phyloP scores from a whole-genome alignment of 495 filamentous ascomycete species.

The Lophium mytilinum region DNA sequence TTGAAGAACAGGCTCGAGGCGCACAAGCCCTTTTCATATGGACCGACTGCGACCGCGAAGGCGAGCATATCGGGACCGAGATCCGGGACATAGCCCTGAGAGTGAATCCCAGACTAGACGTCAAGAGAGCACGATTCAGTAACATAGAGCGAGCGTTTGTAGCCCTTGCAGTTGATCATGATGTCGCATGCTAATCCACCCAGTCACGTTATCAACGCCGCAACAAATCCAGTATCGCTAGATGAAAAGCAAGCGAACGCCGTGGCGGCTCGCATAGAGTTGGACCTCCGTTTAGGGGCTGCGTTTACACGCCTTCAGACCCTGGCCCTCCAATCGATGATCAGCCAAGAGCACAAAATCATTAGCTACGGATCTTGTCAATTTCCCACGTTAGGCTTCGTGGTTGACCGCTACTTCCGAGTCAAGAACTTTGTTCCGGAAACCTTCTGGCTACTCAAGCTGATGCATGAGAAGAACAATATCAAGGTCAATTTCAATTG shows the following conservation, averaged over 20 bases:
- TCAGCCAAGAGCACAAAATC: slow-evolving; percentile 43
- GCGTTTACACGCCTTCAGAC: slow-evolving; percentile 90
- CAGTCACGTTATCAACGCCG: slow-evolving; percentile 78
- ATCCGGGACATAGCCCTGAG: slow-evolving; percentile 71
- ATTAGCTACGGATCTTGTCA: slow-evolving; percentile 96
- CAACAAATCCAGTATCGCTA: slow-evolving; percentile 62
- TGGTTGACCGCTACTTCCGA: slow-evolving; percentile 88
- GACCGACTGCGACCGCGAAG: slow-evolving; percentile 98
- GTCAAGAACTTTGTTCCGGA: slow-evolving; percentile 92
- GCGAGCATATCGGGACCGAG: slow-evolving; percentile 93
- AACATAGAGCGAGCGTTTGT: slow-evolving; percentile 88
- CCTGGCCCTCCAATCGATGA: slow-evolving; percentile 58
- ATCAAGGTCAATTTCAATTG: slow-evolving; percentile 82
- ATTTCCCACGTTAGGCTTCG: slow-evolving; percentile 93
- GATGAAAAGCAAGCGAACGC: slow-evolving; percentile 84
- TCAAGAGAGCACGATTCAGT: slow-evolving; percentile 84
- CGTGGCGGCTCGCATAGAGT: slow-evolving; percentile 80
- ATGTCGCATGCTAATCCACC: slow-evolving; percentile 14
- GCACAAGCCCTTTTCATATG: slow-evolving; percentile 77
- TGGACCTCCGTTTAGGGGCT: slow-evolving; percentile 84
- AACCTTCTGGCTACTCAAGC: slow-evolving; percentile 83
- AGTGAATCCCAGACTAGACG: slow-evolving; percentile 63
- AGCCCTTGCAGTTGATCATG: neutral
- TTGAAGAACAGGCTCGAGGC: slow-evolving; percentile 63
- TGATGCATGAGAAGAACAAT: slow-evolving; percentile 66